Evolutionary conservation across 1,139 yeast species (phyloP).

Genomic region (Hyphopichia buzzinii): DNA sequence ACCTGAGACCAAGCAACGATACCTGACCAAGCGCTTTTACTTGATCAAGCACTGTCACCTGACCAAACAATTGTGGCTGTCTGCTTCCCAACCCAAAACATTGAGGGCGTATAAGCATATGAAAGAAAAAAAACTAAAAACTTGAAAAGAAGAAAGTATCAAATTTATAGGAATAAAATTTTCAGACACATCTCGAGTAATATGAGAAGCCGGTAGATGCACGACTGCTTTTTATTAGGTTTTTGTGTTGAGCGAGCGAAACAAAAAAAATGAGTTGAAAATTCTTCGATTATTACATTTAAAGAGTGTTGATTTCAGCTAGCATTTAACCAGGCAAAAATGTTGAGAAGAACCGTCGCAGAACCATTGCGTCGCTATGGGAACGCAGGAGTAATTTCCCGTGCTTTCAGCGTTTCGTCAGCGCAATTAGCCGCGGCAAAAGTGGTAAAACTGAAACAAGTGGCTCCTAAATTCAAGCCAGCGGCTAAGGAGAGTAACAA

Average conservation of each 20-base stretch:
- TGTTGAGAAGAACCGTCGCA: background rate
- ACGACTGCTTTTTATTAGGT: background rate
- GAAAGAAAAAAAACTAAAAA: no score
- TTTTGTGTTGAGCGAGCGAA: background rate
- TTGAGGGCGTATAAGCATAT: no score
- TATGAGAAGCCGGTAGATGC: no score
- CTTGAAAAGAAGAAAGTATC: no score
- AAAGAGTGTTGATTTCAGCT: background rate
- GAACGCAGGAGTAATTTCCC: background rate
- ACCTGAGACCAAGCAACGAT: no score
- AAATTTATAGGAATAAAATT: no score
- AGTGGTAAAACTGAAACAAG: background rate
- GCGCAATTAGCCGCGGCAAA: background rate
- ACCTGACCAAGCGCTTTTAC: no score
- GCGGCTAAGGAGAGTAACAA: slow-evolving; percentile 12
- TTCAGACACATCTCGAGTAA: no score
- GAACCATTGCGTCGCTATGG: background rate
- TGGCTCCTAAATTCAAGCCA: background rate
- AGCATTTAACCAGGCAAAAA: background rate
- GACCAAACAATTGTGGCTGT: no score
- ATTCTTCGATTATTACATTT: background rate
- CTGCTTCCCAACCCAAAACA: no score
- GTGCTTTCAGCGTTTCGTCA: background rate
- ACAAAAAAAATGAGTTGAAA: background rate
- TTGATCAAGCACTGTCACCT: no score